Base-by-base conservation (phyloP, 805 yeast genomes). In the Zygosaccharomyces rouxii region DNA sequence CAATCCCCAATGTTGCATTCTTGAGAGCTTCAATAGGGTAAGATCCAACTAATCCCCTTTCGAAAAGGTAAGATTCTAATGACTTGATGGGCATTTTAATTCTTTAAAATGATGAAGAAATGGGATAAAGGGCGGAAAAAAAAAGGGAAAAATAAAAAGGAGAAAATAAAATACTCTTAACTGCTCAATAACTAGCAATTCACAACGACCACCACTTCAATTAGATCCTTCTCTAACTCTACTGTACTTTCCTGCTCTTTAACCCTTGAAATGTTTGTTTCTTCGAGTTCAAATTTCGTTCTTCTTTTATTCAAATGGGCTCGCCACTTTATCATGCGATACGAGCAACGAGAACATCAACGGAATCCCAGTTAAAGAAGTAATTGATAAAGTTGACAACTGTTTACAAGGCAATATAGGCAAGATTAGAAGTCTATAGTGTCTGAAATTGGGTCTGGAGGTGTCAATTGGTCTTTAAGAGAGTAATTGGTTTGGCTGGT, bases 1-100 rank as follows among this genome's bases (percentile, higher is more conserved):
- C 96, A 39, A 89, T 85, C 48, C 96, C 96, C 44, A 89, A 70
- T 13, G 83, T 78, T 23, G 90, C 77, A 58, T 82, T 81, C 48
- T 73, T 78, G 49, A 89, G 71, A 3, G 80, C 69, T 31, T 84
- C 85, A 56, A 88, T 71, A 11, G 92, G 82, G 53, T 78, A 69
- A 16, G 81, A 72, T 43, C 76, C 73, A 42, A 81, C 82, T 39
- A 84, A 68, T 50, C 82, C 78, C 51, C 84, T 77, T 55, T 88
- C 95, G 56, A 80, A 80, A 38, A 84, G 71, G 62, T 75, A 82
- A 3, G 84, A 74, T 59, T 86, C 94, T 49, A 86, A 74, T 3
- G 88, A 76, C 60, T 71, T 76, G 56, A 80, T 75, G 62, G 70
- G 62, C 71, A 67, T 66, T 38, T 16, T 30, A 21, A 25, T 7